Conservation (phyloP, 441 rosid genomes). For the Populus hybrid region DNA sequence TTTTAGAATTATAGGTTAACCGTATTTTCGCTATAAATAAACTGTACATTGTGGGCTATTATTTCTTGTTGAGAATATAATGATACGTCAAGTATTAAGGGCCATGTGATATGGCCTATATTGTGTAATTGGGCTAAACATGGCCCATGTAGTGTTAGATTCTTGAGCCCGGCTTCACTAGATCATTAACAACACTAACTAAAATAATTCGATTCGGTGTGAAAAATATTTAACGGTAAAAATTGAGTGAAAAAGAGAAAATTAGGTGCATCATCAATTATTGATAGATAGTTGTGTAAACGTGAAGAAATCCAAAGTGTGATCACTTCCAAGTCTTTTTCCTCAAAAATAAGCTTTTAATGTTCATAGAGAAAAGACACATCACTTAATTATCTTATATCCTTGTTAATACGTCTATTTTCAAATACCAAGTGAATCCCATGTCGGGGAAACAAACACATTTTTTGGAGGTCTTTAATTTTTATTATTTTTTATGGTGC, state of each 20-base stretch:
- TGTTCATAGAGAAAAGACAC: neutral
- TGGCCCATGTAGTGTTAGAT: neutral
- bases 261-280: neutral
- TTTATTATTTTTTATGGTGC: no score
- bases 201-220: neutral
- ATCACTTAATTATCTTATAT: neutral
- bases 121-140: neutral
- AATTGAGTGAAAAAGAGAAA: neutral
- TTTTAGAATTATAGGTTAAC: no score
- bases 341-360: neutral
- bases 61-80: neutral
- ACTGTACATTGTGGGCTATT: neutral
- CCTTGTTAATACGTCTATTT: neutral
- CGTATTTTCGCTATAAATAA: no score
- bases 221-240: neutral
- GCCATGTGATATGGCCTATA: neutral
- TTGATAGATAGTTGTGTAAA: neutral
- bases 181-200: neutral
- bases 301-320: neutral
- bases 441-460: no score
- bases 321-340: neutral
- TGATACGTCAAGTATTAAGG: neutral
- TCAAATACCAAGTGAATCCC: no score
- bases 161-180: neutral
- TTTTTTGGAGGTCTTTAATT: no score